Base-by-base conservation (phyloP, 2,329 filamentous ascomycete species). In the Sclerotinia minor region DNA sequence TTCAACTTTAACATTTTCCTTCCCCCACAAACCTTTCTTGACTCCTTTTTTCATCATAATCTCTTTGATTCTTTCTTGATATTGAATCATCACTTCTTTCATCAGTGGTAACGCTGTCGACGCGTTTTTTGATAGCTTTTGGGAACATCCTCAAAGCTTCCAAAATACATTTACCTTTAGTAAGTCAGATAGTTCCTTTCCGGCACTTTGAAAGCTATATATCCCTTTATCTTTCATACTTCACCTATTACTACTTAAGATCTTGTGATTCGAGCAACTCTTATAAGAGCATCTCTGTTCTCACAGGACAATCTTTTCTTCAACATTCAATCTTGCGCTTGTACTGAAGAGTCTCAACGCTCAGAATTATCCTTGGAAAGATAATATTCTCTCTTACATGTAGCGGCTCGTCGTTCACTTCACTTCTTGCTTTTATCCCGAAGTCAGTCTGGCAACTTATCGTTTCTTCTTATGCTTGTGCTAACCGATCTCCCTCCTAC, bases 201-300 rank as follows among this genome's bases (percentile, higher is more conserved):
- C 15, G 26, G 21, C 21, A 26, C 8, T 24, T 44, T 21, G 35
- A 1, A 13, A 26, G 50, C 8, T 13, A 17, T 50, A 17, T 9
- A 21, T 50, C 19, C 8, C 15, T 38, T 32, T 2, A 3, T 32
- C 15, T 8, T 50, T 61, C 17, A 19, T 17, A 8, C 21, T 50
- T 61, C 9, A 11, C 13, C 7, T 21, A 35, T 60, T 29, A n/a
- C 21, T 11, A 19, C 32, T 32, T 44, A 8, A 0, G 13, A 19
- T 47, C 41, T 17, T 24, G 29, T 4, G 3, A 24, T n/a, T 35
- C 24, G 49, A 15, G 21, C 3, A n/a, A 32, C 29, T 49, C 29
- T 49, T 47, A 49, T 61, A 61, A 61, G n/a, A 61, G 58, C 11
- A 17, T 6, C 35, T 19, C 29, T 61, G 13, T 49, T 24, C 44